A percentile compares a stretch with the other conserved stretches of the same genome.
phyloP scores from a whole-genome alignment of 345 rosid species.

The Eucalyptus guilfoylei region DNA sequence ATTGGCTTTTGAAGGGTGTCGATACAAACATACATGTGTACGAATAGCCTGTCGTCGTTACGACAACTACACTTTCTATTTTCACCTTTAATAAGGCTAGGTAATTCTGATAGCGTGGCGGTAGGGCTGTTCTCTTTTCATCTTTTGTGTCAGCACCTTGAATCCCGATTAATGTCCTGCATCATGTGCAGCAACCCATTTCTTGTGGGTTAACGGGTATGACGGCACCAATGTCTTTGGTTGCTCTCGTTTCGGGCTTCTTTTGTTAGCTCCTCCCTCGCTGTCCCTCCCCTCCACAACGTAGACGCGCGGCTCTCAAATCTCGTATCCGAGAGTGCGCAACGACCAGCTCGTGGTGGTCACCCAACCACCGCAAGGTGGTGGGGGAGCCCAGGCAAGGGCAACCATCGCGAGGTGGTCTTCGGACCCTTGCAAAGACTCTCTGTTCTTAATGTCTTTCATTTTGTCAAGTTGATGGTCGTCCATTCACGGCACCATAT shows the following conservation, averaged over 20 bases:
- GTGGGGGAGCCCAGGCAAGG: too few relatives aligned
- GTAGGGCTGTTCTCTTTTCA: not conserved
- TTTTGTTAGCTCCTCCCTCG: not conserved
- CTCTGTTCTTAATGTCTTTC: too few relatives aligned
- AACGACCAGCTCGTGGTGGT: not conserved
- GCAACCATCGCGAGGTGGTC: too few relatives aligned
- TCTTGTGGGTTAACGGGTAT: not conserved
- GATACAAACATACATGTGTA: not conserved
- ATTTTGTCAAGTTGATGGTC: too few relatives aligned
- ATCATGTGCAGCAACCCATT: not conserved
- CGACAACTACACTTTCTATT: not conserved
- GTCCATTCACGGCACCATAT: too few relatives aligned
- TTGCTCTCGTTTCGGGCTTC: not conserved
- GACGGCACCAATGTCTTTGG: not conserved
- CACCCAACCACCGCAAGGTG: too few relatives aligned
- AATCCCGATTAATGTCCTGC: not conserved
- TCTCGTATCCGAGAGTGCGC: not conserved
- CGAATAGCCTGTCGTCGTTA: not conserved
- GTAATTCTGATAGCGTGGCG: not conserved
- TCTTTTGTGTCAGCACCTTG: not conserved
- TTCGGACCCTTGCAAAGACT: too few relatives aligned
- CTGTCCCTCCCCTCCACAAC: not conserved
- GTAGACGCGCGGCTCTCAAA: not conserved
- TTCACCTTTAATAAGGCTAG: not conserved
- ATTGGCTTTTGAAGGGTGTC: not conserved